Percentiles rank a stretch among this genome's conserved stretches.
Evolutionary conservation across 2,329 filamentous ascomycete species (phyloP).

Genomic region (Teratosphaeria viscida): DNA sequence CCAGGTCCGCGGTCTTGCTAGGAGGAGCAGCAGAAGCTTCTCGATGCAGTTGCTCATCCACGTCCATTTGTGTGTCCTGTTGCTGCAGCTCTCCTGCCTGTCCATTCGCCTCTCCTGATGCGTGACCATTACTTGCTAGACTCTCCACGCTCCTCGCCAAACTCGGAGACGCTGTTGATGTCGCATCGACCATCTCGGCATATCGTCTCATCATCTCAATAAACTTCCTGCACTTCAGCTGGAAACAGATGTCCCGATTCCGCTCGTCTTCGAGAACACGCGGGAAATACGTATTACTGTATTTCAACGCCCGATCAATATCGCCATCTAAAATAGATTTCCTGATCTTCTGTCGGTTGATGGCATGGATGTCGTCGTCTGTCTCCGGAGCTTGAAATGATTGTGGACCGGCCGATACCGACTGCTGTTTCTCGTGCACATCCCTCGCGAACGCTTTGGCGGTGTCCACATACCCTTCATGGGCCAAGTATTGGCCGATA

Average conservation of each 20-base stretch:
- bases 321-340: slow-evolving; percentile 82
- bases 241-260: slow-evolving; percentile 79
- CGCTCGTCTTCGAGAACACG: slow-evolving; percentile 56
- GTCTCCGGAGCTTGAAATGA: slow-evolving; percentile 30
- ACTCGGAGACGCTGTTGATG: slow-evolving; percentile 25
- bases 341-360: slow-evolving; percentile 73
- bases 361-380: slow-evolving; percentile 66
- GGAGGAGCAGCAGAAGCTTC: slow-evolving; percentile 13
- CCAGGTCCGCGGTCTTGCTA: neutral
- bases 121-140: slow-evolving; percentile 21
- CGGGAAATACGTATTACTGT: slow-evolving; percentile 69
- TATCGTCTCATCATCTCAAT: slow-evolving; percentile 82
- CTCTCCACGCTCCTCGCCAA: slow-evolving; percentile 16
- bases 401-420: slow-evolving; percentile 34
- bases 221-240: slow-evolving; percentile 79
- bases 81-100: slow-evolving; percentile 27
- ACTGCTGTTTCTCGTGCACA: slow-evolving; percentile 60
- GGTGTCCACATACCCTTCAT: slow-evolving; percentile 92
- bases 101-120: slow-evolving; percentile 1
- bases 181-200: slow-evolving; percentile 49
- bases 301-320: slow-evolving; percentile 79
- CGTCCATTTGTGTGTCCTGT: slow-evolving; percentile 41
- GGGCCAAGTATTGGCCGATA: slow-evolving; percentile 78
- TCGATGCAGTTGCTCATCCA: slow-evolving; percentile 41
- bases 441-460: slow-evolving; percentile 74